phyloP scores from a whole-genome alignment of 345 rosid genomes.

The Hevea brasiliensis region DNA sequence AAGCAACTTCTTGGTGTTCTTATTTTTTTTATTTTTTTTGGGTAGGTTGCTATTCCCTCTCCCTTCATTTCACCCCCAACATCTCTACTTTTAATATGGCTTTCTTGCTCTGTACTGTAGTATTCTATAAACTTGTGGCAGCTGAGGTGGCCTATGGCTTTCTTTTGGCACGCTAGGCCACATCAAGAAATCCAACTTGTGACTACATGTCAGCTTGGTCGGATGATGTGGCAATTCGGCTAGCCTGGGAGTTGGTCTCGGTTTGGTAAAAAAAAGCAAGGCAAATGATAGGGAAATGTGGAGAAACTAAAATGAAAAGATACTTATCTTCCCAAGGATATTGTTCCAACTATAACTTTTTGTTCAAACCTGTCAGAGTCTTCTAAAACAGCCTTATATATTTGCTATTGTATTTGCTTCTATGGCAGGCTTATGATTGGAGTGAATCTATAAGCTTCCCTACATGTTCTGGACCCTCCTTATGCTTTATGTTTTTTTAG shows the following conservation, averaged over 20 bases:
- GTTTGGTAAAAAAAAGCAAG: slow-evolving; percentile 38
- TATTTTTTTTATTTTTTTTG: slow-evolving; percentile 14
- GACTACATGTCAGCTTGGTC: slow-evolving; percentile 21
- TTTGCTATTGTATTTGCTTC: slow-evolving; percentile 39
- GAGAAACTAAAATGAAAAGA: slow-evolving; percentile 39
- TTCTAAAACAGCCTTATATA: slow-evolving; percentile 50
- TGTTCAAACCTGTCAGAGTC: slow-evolving; percentile 84
- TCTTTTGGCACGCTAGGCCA: not conserved
- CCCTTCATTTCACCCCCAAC: slow-evolving; percentile 28
- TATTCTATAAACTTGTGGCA: slow-evolving; percentile 8
- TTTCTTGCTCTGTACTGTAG: slow-evolving; percentile 24
- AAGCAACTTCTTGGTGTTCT: slow-evolving; percentile 31
- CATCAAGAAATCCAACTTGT: not conserved
- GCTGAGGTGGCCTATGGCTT: slow-evolving; percentile 22
- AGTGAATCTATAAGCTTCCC: slow-evolving; percentile 51
- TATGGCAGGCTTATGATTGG: slow-evolving; percentile 46
- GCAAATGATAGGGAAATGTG: slow-evolving; percentile 40
- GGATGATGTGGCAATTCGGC: slow-evolving; percentile 35
- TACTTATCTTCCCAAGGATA: slow-evolving; percentile 70
- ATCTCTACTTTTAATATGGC: slow-evolving; percentile 46
- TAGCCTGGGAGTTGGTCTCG: slow-evolving; percentile 19
- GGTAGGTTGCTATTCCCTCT: slow-evolving; percentile 17
- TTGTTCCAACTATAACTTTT: slow-evolving; percentile 60
- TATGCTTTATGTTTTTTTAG: slow-evolving; percentile 31
- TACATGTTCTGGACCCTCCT: slow-evolving; percentile 40